phyloP scores from a whole-genome alignment of 2,329 filamentous ascomycete genomes.

The Grosmannia serpens region DNA sequence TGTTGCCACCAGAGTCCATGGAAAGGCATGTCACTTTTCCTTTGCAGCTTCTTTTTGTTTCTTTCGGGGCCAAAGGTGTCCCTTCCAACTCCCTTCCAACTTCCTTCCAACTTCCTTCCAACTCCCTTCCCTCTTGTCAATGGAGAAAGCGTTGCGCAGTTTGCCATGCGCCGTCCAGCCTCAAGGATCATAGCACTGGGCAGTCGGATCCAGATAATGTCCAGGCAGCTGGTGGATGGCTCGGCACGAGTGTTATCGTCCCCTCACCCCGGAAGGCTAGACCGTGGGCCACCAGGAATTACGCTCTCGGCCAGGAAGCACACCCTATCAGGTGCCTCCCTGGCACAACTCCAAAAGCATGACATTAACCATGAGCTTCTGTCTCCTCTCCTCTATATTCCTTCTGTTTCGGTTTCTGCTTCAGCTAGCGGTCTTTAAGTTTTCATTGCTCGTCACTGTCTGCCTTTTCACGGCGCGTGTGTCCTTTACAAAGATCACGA shows the following conservation, averaged over 20 bases:
- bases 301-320: not conserved
- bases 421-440: not conserved
- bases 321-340: no score
- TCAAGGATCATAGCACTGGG: not conserved
- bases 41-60: no score
- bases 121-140: not conserved
- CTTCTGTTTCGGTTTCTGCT: not conserved
- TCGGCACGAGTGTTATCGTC: not conserved
- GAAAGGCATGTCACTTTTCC: no score
- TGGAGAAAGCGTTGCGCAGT: not conserved
- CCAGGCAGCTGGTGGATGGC: not conserved
- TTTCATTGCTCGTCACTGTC: not conserved
- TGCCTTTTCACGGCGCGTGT: no score
- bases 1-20: no score
- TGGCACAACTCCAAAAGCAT: not conserved
- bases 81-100: no score
- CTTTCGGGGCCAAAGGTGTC: no score
- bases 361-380: not conserved
- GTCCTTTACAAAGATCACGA: not conserved
- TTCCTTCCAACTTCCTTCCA: no score
- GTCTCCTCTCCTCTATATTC: no score
- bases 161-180: not conserved
- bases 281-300: not conserved
- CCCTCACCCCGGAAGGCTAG: not conserved
- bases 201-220: not conserved